These are phyloP conservation scores for Phoma herbarum DNA, from an alignment of 2,329 filamentous ascomycete genomes.

Conservation along the genomic window DNA sequence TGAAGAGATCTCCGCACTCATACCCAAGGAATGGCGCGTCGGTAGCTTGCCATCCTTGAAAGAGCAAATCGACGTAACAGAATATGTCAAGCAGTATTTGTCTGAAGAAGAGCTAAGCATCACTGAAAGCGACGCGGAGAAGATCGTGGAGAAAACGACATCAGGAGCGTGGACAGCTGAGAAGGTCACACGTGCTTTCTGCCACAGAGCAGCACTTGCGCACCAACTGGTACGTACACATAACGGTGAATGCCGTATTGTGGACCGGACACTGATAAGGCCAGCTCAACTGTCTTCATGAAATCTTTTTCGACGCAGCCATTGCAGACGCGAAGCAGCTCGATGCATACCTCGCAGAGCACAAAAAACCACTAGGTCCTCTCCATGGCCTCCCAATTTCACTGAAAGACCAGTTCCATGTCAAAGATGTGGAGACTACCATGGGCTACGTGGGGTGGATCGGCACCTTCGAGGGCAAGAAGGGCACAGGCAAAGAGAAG, in stretches of 20 bases:
- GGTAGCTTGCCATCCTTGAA: conserved; percentile 57
- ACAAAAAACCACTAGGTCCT: conserved; percentile 52
- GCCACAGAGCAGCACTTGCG: conserved; percentile 63
- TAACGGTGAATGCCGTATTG: background rate
- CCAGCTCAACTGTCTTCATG: conserved; percentile 53
- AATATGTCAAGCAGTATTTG: conserved; percentile 66
- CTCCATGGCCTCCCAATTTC: conserved; percentile 59
- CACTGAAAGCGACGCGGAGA: conserved; percentile 67
- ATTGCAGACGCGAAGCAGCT: conserved; percentile 53
- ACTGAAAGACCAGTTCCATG: conserved; percentile 61
- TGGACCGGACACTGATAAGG: background rate
- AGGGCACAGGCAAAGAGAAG: conserved; percentile 60
- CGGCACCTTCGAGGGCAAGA: conserved; percentile 67
- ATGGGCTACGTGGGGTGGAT: conserved; percentile 74
- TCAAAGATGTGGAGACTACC: conserved; percentile 56
- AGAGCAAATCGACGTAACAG: conserved; percentile 59
- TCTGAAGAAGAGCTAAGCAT: conserved; percentile 64
- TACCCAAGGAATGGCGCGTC: conserved; percentile 66
- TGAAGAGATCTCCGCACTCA: conserved; percentile 61
- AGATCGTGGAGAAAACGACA: conserved; percentile 64
- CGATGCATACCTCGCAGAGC: conserved; percentile 51
- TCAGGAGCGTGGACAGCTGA: conserved; percentile 65
- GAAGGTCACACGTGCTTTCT: conserved; percentile 65
- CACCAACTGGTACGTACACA: conserved; percentile 55
- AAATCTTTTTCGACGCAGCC: conserved; percentile 59